Conservation (phyloP, 1,284 basidiomycete genomes). For the Baeospora myosura region DNA sequence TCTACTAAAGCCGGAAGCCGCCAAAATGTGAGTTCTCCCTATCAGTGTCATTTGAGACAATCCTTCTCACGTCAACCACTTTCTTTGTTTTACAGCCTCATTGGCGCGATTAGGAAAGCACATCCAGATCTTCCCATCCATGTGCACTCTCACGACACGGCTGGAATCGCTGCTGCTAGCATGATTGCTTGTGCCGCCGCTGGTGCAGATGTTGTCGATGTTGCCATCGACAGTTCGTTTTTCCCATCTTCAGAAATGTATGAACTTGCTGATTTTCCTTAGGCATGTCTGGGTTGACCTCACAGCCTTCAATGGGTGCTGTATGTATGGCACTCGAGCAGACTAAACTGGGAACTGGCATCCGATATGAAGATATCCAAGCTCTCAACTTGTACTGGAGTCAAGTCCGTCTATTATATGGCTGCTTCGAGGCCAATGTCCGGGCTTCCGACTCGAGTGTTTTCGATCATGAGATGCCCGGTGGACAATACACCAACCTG, state of each 20-base stretch:
- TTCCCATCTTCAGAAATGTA: constrained; percentile 1
- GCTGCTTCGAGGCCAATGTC: constrained; percentile 98
- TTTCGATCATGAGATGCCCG: constrained; percentile 99
- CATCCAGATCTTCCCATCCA: constrained; percentile 98
- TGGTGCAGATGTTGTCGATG: constrained; percentile 96
- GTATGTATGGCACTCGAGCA: constrained; percentile 93
- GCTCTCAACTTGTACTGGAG: constrained; percentile 98
- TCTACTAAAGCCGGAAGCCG: constrained; percentile 91
- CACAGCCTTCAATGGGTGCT: constrained; percentile 98
- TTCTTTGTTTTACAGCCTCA: constrained; percentile 52
- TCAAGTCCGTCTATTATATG: constrained; percentile 92
- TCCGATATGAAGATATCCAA: constrained; percentile 96
- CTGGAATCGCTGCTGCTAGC: constrained; percentile 93
- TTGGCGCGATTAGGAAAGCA: constrained; percentile 90
- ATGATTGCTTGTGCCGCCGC: constrained; percentile 96
- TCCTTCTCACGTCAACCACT: constrained; percentile 5
- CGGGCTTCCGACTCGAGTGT: constrained; percentile 94
- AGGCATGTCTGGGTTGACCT: constrained; percentile 98
- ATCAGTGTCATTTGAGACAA: no score
- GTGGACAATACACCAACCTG: constrained; percentile 93
- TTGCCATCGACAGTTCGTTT: constrained; percentile 89
- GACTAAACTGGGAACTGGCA: constrained; percentile 90
- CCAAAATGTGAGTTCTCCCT: constrained; percentile 58
- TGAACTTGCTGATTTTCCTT: constrained; percentile 7
- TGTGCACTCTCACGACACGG: constrained; percentile 99